These are phyloP conservation scores for Waltergamsia citrina DNA, from an alignment of 2,329 filamentous ascomycete species.

Conservation along the genomic window DNA sequence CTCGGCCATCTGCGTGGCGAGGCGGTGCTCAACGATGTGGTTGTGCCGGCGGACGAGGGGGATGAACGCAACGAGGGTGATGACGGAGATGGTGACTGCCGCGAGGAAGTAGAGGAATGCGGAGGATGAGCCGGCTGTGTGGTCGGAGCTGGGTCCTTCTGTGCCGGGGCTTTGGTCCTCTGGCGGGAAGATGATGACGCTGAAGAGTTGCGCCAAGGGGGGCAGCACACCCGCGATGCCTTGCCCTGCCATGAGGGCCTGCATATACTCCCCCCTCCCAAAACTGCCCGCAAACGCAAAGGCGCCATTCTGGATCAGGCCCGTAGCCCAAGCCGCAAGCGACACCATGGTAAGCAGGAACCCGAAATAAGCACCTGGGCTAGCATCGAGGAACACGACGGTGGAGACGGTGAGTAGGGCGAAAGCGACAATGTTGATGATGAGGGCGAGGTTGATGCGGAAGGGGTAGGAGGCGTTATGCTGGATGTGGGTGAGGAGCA, in stretches of 20 bases:
- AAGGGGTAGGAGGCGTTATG: constrained; percentile 76
- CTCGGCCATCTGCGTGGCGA: constrained; percentile 36
- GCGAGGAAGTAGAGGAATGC: constrained; percentile 90
- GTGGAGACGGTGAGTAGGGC: constrained; percentile 74
- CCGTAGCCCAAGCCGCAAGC: constrained; percentile 68
- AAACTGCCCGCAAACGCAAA: constrained; percentile 89
- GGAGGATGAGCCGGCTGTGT: constrained; percentile 29
- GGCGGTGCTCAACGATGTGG: constrained; percentile 38
- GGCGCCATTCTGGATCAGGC: constrained; percentile 84
- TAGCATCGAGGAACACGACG: constrained; percentile 50
- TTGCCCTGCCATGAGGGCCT: constrained; percentile 93
- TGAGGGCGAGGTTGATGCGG: constrained; percentile 69
- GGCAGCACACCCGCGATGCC: constrained; percentile 86
- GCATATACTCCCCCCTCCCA: constrained; percentile 78
- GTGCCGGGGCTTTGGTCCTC: constrained; percentile 9
- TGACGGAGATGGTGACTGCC: constrained; percentile 64
- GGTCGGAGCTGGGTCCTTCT: not conserved
- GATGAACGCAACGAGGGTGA: constrained; percentile 64
- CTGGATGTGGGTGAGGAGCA: constrained; percentile 73
- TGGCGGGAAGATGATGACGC: constrained; percentile 54
- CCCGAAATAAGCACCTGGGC: constrained; percentile 60
- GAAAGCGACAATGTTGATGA: constrained; percentile 72
- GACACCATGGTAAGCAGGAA: constrained; percentile 81
- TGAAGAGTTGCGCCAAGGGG: constrained; percentile 75
- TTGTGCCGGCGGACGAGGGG: constrained; percentile 58